These are phyloP conservation scores for Lachnellula occidentalis DNA, from an alignment of 2,329 filamentous ascomycete genomes.

Conservation along the genomic window DNA sequence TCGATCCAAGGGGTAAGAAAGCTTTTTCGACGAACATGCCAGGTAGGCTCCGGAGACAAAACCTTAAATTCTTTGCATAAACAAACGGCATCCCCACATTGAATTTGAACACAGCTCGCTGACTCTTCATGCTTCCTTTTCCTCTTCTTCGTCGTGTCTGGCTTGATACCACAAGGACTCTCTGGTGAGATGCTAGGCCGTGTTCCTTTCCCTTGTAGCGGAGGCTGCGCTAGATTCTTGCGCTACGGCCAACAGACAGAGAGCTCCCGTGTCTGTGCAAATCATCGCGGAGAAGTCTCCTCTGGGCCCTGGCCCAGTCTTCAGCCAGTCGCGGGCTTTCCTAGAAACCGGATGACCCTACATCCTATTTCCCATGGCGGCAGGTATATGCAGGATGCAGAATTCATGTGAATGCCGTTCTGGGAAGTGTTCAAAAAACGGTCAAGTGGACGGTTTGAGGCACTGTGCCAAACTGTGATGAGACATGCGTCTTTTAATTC, in stretches of 20 bases:
- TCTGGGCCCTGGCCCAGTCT: background rate
- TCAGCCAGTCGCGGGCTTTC: constrained; percentile 1
- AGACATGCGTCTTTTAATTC: background rate
- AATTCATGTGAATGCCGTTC: no score
- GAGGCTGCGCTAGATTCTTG: background rate
- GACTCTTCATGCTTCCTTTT: no score
- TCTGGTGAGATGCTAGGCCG: background rate
- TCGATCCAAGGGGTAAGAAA: no score
- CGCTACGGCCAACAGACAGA: background rate
- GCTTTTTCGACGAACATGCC: no score
- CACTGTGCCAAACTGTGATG: background rate
- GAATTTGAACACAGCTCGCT: no score
- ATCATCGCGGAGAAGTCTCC: background rate
- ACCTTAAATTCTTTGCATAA: no score
- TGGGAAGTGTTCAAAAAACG: no score
- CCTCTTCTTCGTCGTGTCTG: no score
- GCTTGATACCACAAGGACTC: background rate
- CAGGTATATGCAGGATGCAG: background rate
- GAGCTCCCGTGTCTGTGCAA: background rate
- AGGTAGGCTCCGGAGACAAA: no score
- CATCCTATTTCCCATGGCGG: background rate
- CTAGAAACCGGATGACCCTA: background rate
- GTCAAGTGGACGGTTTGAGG: no score
- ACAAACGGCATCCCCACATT: no score
- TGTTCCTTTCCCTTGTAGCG: background rate